These are phyloP conservation scores for Delitschia confertaspora DNA, from an alignment of 495 filamentous ascomycete species.

Conservation along the genomic window DNA sequence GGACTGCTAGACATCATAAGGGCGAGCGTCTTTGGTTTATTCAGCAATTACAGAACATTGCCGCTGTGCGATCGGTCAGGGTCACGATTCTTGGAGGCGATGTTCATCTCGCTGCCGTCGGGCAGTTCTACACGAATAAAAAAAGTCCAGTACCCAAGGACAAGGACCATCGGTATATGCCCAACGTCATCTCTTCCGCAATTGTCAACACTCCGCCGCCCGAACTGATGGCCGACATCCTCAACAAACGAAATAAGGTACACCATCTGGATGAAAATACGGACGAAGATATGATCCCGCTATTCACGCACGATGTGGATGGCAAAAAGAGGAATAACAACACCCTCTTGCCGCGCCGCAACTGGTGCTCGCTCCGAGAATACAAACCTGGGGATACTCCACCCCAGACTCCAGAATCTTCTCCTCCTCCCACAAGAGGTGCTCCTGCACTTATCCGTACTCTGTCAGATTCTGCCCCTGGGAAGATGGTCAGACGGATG, in stretches of 20 bases:
- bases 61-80: constrained; percentile 83
- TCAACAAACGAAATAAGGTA: constrained; percentile 88
- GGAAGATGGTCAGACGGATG: constrained; percentile 26
- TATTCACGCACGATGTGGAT: constrained; percentile 82
- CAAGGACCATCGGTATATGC: constrained; percentile 89
- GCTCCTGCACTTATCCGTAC: constrained; percentile 15
- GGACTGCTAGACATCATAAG: constrained; percentile 94
- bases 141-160: constrained; percentile 70
- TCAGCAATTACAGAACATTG: constrained; percentile 80
- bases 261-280: constrained; percentile 81
- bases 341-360: constrained; percentile 76
- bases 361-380: constrained; percentile 82
- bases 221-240: constrained; percentile 77
- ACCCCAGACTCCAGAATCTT: constrained; percentile 48
- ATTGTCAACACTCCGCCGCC: constrained; percentile 89
- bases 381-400: constrained; percentile 73
- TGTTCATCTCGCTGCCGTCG: constrained; percentile 85
- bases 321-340: constrained; percentile 86
- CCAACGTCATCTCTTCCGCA: constrained; percentile 78
- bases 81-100: constrained; percentile 85
- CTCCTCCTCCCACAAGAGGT: constrained; percentile 8
- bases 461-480: constrained; percentile 23
- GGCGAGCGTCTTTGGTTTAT: constrained; percentile 76
- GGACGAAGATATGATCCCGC: constrained; percentile 90
- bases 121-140: constrained; percentile 88